Percentiles rank a stretch among this genome's conserved stretches.
phyloP scores from a whole-genome alignment of 768 basidiomycete species.

The Suillus luteus region DNA sequence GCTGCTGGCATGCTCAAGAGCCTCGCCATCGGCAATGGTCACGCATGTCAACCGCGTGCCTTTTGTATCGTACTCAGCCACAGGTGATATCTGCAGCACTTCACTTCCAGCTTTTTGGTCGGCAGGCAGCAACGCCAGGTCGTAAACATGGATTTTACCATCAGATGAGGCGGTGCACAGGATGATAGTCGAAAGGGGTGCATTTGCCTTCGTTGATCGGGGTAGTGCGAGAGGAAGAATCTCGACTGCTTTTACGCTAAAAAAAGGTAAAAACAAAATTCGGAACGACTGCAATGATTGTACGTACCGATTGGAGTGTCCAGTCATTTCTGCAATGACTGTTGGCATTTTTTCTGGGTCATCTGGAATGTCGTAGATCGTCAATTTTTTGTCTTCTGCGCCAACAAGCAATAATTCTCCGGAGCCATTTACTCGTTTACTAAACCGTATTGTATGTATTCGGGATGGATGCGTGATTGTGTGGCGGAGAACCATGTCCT shows the following conservation, averaged over 20 bases:
- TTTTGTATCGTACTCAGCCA: slow-evolving; percentile 78
- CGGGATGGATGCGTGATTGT: slow-evolving; percentile 78
- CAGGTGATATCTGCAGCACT: slow-evolving; percentile 48
- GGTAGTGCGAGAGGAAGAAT: slow-evolving; percentile 65
- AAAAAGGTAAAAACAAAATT: slow-evolving; percentile 9
- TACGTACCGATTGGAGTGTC: slow-evolving; percentile 81
- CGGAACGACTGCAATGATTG: not conserved
- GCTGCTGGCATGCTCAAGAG: slow-evolving; percentile 17
- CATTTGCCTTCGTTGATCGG: slow-evolving; percentile 19
- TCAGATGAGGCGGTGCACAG: slow-evolving; percentile 87
- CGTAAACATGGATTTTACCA: slow-evolving; percentile 78
- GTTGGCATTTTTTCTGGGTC: slow-evolving; percentile 48
- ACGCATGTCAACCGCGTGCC: slow-evolving; percentile 83
- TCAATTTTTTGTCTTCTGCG: slow-evolving; percentile 88
- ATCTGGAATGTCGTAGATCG: slow-evolving; percentile 66
- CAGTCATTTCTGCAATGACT: slow-evolving; percentile 71
- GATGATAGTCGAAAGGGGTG: slow-evolving; percentile 53
- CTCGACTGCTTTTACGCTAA: slow-evolving; percentile 81
- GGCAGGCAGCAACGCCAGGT: slow-evolving; percentile 55
- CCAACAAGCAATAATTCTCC: slow-evolving; percentile 79
- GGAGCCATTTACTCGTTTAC: slow-evolving; percentile 52
- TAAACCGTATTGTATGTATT: slow-evolving; percentile 83
- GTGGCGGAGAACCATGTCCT: slow-evolving; percentile 81
- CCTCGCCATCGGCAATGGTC: slow-evolving; percentile 55
- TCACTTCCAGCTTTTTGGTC: slow-evolving; percentile 19